Evolutionary conservation across 371 early-diverging fungal genomes (phyloP), one percentile per base, ranked within the genome.

Genomic region (Actinomucor elegans): DNA sequence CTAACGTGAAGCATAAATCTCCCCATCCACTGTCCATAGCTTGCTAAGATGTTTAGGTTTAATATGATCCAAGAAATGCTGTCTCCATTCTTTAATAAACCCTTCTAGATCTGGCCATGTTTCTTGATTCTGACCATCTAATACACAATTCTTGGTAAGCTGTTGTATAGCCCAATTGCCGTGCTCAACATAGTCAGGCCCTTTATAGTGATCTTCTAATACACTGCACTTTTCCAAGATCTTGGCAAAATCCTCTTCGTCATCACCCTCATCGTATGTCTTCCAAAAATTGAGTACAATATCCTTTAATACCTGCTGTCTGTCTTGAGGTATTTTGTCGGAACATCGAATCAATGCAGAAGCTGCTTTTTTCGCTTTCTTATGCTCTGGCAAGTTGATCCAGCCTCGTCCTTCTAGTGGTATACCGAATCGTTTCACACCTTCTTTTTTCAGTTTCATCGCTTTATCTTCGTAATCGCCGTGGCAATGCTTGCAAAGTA

Each of bases 361-460:
- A 5, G 81, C 84, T 1, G 81, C 81, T 23, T 77, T 79, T 33
- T 60, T 66, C 4, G 64, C 77, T 3, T 23, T 42, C 20, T 70
- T 63, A 23, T 79, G 55, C 18, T 77, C 71, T 17, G 70, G 71
- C 14, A 71, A 59, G 27, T 59, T 51, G 0, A 79, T 49, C 84
- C 84, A 84, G 5, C 84, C 84, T 43, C 52, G 59, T 7, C 84
- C 84, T 44, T 77, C 79, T 17, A 84, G 41, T 1, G 84, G 80
- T 7, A 77, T 63, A 17, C 44, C 64, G 49, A 77, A 79, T 40
- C 67, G 60, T 33, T 47, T 40, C 1, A 66, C 73, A 24, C 73
- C 11, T n/a, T 65, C 45, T 28, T 75, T 69, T 45, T 81, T 84
- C 5, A 73, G 48, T 4, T 18, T 20, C 4, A 49, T 63, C 0